Percentiles rank a stretch among this genome's conserved stretches.
Evolutionary conservation across 2,329 filamentous ascomycete species (phyloP).

Genomic region (Cercospora citrullina): DNA sequence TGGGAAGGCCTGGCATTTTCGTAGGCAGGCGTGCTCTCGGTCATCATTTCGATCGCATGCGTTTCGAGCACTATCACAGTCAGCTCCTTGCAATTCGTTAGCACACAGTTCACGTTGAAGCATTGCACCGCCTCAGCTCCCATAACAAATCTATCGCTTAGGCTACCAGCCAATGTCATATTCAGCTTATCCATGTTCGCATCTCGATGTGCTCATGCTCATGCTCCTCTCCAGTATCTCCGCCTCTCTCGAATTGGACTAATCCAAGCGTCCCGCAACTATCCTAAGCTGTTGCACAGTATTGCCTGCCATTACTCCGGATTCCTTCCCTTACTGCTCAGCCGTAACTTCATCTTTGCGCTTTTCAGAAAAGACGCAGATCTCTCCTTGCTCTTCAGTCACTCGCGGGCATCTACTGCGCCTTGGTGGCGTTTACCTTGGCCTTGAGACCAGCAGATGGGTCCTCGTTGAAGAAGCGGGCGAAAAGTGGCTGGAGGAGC

Average conservation of each 20-base stretch:
- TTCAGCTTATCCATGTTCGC: slow-evolving; percentile 5
- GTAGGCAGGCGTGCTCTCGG: no score
- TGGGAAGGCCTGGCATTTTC: not conserved
- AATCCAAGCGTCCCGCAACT: not conserved
- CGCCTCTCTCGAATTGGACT: not conserved
- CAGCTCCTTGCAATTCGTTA: not conserved
- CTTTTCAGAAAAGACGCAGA: not conserved
- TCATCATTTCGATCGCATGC: not conserved
- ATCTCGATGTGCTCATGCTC: slow-evolving; percentile 7
- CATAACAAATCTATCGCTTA: slow-evolving; percentile 14
- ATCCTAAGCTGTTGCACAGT: not conserved
- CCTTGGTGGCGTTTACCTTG: slow-evolving; percentile 54
- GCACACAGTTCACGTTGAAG: not conserved
- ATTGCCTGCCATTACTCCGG: not conserved
- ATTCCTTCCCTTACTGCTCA: not conserved
- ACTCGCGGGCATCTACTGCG: slow-evolving; percentile 28
- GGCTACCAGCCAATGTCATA: slow-evolving; percentile 5
- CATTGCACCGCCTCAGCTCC: not conserved
- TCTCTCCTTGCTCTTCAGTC: slow-evolving; percentile 1
- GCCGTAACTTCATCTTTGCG: not conserved
- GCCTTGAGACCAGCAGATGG: slow-evolving; percentile 83
- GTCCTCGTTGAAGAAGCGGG: slow-evolving; percentile 78
- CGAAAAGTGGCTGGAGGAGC: slow-evolving; percentile 85
- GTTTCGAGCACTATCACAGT: not conserved
- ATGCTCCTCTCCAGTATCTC: not conserved